Percentiles rank a stretch among this genome's conserved stretches.
phyloP scores from a whole-genome alignment of 176 grass and related monocot genomes.

The Rhynchospora breviuscula region DNA sequence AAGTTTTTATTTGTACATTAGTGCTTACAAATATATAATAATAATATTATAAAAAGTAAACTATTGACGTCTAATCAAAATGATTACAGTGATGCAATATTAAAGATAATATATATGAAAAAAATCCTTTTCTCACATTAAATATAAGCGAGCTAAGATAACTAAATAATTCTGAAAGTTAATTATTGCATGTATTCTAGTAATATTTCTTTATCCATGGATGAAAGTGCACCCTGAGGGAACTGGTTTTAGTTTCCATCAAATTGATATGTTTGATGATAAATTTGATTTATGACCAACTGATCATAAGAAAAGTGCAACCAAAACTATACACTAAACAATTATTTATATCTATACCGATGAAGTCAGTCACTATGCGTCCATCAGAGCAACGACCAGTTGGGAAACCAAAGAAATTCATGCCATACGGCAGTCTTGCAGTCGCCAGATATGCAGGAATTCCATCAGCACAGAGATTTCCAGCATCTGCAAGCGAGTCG shows the following conservation, averaged over 20 bases:
- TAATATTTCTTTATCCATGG: neutral
- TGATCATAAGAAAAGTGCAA: neutral
- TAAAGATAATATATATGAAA: neutral
- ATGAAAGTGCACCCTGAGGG: neutral
- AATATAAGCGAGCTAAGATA: neutral
- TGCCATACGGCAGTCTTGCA: constrained; percentile 57
- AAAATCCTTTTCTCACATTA: neutral
- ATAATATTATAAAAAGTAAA: neutral
- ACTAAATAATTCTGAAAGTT: neutral
- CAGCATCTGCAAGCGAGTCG: constrained; percentile 66
- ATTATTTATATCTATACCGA: constrained; percentile 37
- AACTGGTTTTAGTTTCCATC: neutral
- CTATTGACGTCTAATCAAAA: neutral
- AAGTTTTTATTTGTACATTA: neutral
- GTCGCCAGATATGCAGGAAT: constrained; percentile 74
- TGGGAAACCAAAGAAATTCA: constrained; percentile 70
- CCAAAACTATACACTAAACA: neutral
- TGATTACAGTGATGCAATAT: neutral
- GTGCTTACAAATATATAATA: neutral
- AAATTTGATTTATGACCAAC: neutral
- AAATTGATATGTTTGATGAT: neutral
- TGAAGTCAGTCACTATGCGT: constrained; percentile 69
- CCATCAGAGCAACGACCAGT: constrained; percentile 85
- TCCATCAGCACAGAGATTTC: constrained; percentile 64
- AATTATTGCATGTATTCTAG: neutral